Evolutionary conservation across 306 rosid genomes (phyloP).

Genomic region (Acacia melanoxylon): DNA sequence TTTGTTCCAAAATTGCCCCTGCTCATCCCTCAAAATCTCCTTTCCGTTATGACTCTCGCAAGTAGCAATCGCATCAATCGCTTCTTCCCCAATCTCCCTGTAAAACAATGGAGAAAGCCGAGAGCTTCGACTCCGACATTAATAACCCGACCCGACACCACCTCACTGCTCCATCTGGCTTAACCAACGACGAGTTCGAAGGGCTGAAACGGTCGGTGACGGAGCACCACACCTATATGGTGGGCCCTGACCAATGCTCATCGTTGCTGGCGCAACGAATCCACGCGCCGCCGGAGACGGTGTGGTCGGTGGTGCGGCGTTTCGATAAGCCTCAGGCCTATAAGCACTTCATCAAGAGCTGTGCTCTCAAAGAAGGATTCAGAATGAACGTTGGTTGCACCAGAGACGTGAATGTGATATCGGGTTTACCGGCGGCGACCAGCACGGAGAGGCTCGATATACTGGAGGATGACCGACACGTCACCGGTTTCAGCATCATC

Average conservation of each 20-base stretch:
- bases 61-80: not conserved
- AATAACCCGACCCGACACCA: constrained; percentile 39
- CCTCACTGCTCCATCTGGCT: constrained; percentile 46
- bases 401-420: constrained; percentile 86
- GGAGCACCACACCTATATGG: constrained; percentile 67
- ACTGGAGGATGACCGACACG: constrained; percentile 65
- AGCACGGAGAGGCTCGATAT: constrained; percentile 84
- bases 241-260: constrained; percentile 67
- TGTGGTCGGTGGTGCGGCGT: constrained; percentile 78
- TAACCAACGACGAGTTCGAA: constrained; percentile 58
- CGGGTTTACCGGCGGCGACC: constrained; percentile 90
- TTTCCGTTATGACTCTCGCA: not conserved
- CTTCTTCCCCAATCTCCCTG: not conserved
- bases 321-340: constrained; percentile 83
- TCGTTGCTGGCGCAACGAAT: constrained; percentile 78
- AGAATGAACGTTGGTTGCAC: constrained; percentile 70
- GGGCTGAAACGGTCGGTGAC: constrained; percentile 43
- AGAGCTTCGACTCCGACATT: constrained; percentile 42
- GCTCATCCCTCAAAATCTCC: constrained; percentile 35
- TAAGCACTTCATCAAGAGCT: constrained; percentile 95
- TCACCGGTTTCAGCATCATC: constrained; percentile 80
- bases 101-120: constrained; percentile 55
- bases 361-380: constrained; percentile 55
- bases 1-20: constrained; percentile 41
- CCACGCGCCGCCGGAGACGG: constrained; percentile 60